These are phyloP conservation scores for Phalaenopsis equestris DNA, from an alignment of 106 monocot genomes.

Conservation along the genomic window DNA sequence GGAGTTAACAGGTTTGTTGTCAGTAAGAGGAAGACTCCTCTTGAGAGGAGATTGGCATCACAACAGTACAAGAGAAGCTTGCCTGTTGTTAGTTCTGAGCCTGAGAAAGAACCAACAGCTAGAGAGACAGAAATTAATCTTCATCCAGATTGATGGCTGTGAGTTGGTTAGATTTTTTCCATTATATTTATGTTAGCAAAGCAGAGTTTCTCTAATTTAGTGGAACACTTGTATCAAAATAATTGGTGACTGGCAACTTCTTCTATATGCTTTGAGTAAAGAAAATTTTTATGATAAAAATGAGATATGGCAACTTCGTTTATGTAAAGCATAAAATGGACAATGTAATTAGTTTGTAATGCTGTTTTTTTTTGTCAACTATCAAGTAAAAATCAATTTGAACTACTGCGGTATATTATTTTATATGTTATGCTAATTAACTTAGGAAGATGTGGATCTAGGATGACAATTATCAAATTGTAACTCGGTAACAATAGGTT, in stretches of 20 bases:
- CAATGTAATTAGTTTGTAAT: no score
- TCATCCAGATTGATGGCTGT: not conserved
- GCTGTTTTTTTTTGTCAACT: no score
- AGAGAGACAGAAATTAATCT: not conserved
- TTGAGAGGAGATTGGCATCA: constrained; percentile 83
- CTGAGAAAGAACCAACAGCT: constrained; percentile 28
- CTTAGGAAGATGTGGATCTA: not conserved
- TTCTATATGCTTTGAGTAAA: no score
- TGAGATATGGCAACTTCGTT: no score
- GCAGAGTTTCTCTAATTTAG: no score
- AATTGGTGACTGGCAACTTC: no score
- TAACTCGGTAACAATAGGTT: no score
- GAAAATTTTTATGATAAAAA: no score
- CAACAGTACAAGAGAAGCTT: constrained; percentile 64
- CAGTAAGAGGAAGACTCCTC: constrained; percentile 86
- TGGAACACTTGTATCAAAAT: no score
- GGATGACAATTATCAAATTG: not conserved
- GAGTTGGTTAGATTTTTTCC: not conserved
- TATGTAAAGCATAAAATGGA: no score
- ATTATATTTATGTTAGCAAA: no score
- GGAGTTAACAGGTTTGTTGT: constrained; percentile 89
- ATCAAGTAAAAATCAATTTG: no score
- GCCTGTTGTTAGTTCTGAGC: constrained; percentile 51
- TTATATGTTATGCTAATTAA: not conserved
- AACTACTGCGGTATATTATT: not conserved